A percentile compares a stretch with the other conserved stretches of the same genome.
phyloP scores from a whole-genome alignment of 768 basidiomycete genomes.

The Phlebiopsis flavidoalba region DNA sequence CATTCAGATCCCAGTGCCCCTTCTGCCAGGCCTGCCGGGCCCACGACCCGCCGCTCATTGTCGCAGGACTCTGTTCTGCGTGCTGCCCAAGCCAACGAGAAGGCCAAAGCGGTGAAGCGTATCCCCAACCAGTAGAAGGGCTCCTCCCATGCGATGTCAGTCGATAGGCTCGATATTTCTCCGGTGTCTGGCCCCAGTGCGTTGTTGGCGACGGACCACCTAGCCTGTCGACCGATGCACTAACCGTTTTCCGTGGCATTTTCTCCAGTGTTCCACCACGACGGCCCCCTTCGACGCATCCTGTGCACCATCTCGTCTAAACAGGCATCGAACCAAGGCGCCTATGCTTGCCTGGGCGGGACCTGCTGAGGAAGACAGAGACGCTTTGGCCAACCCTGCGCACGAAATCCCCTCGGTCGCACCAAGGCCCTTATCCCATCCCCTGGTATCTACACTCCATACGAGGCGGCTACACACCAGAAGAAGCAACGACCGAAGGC shows the following conservation, averaged over 20 bases:
- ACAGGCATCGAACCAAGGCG: constrained; percentile 71
- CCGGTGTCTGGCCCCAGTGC: constrained; percentile 79
- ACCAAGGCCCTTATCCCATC: constrained; percentile 46
- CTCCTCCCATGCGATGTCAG: constrained; percentile 80
- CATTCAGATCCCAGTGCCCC: constrained; percentile 10
- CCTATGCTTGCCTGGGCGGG: constrained; percentile 77
- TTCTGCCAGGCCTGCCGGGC: constrained; percentile 19
- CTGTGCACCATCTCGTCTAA: constrained; percentile 89
- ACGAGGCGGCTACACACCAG: constrained; percentile 67
- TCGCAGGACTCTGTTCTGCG: constrained; percentile 45
- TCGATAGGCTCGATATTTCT: constrained; percentile 85
- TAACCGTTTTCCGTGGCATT: constrained; percentile 7
- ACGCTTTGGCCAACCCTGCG: constrained; percentile 28
- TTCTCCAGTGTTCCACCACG: constrained; percentile 79
- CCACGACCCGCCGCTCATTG: constrained; percentile 37
- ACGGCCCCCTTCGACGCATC: constrained; percentile 86
- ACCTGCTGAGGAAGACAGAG: constrained; percentile 35
- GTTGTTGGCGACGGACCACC: constrained; percentile 24
- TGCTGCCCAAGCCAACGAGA: constrained; percentile 36
- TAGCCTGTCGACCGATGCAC: constrained; percentile 14
- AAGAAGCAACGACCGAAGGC: constrained; percentile 89
- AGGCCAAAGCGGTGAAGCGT: constrained; percentile 39
- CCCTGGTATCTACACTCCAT: constrained; percentile 33
- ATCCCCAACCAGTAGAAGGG: constrained; percentile 64
- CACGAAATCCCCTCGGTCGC: constrained; percentile 19